phyloP scores from a whole-genome alignment of 225 moss, liverwort and hornwort species.

The Rhytidiadelphus loreus region DNA sequence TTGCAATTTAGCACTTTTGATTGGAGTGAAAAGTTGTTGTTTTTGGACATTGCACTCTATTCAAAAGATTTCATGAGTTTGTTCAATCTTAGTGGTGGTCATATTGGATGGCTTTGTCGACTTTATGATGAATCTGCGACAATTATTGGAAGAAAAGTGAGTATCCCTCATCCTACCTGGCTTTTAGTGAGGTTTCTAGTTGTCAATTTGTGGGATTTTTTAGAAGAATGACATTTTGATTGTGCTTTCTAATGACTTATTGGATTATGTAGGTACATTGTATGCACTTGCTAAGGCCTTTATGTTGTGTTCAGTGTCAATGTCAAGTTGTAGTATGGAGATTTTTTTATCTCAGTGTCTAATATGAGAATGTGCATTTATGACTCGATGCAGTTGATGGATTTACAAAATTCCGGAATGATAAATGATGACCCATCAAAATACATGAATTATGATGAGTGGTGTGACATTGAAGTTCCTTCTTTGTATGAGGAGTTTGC shows the following conservation, averaged over 20 bases:
- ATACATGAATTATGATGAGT: too few species aligned
- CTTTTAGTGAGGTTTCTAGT: too few species aligned
- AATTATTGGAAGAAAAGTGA: background rate
- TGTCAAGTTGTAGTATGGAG: too few species aligned
- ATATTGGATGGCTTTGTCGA: background rate
- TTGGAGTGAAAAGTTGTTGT: background rate
- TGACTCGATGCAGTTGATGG: too few species aligned
- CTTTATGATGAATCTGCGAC: background rate
- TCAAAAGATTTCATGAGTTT: rapidly evolving
- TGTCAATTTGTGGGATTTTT: background rate
- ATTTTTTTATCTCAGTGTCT: too few species aligned
- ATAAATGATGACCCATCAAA: background rate
- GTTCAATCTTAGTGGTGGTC: too few species aligned
- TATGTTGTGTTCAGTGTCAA: too few species aligned
- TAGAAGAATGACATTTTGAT: background rate
- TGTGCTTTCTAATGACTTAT: background rate
- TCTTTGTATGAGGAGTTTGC: background rate
- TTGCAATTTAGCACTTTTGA: background rate
- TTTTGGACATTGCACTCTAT: background rate
- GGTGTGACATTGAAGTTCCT: background rate
- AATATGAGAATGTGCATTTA: too few species aligned
- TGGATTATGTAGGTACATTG: too few species aligned
- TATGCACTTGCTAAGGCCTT: too few species aligned
- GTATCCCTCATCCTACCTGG: background rate
- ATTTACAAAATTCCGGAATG: too few species aligned